These are phyloP conservation scores for Gynandropsis gynandra DNA, from an alignment of 345 rosid species.

Conservation along the genomic window DNA sequence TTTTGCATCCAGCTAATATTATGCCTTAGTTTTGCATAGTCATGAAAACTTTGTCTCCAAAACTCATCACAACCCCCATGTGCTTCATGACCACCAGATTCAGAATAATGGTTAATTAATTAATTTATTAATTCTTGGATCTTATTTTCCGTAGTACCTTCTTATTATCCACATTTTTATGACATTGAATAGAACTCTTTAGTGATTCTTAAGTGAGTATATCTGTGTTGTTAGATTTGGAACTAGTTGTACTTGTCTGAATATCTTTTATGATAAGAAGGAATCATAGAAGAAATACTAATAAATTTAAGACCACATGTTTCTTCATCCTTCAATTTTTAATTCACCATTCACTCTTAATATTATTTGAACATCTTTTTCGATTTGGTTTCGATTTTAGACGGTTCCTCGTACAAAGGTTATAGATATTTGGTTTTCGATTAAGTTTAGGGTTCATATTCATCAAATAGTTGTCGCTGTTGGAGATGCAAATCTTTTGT, in stretches of 20 bases:
- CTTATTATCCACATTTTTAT: constrained; percentile 21
- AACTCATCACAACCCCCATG: constrained; percentile 28
- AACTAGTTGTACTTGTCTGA: constrained; percentile 28
- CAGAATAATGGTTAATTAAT: constrained; percentile 20
- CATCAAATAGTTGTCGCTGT: too few relatives aligned
- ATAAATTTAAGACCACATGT: constrained; percentile 7
- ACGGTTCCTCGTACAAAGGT: too few relatives aligned
- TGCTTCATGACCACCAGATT: constrained; percentile 2
- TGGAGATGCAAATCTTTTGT: too few relatives aligned
- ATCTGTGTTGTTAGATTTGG: constrained; percentile 6
- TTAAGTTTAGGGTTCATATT: too few relatives aligned
- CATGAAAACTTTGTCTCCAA: constrained; percentile 27
- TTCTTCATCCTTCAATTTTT: not conserved
- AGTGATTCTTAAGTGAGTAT: constrained; percentile 13
- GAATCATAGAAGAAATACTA: constrained; percentile 7
- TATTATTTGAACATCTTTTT: too few relatives aligned
- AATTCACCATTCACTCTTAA: too few relatives aligned
- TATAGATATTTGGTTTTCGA: too few relatives aligned
- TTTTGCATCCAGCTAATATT: constrained; percentile 22
- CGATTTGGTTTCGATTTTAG: too few relatives aligned
- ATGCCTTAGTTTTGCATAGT: constrained; percentile 18
- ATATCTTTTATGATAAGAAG: constrained; percentile 18
- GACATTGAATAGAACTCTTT: constrained; percentile 13
- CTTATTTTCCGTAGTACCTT: constrained; percentile 27
- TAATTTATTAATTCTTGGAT: constrained; percentile 17